phyloP scores from a whole-genome alignment of 768 basidiomycete genomes.

The Mycena sanguinolenta region DNA sequence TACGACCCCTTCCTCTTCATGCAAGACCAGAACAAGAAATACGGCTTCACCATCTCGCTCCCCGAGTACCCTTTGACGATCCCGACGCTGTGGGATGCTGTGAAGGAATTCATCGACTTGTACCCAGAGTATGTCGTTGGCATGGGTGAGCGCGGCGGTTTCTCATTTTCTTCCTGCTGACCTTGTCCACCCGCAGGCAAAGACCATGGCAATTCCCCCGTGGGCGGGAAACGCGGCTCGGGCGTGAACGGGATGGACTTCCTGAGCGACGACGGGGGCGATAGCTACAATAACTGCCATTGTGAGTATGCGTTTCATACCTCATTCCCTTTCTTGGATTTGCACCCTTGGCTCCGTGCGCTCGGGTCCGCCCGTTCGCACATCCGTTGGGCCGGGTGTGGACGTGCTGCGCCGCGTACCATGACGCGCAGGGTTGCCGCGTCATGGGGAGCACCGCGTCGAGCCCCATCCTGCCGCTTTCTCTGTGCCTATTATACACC shows the following conservation, averaged over 20 bases:
- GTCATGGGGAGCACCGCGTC: no score
- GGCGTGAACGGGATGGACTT: constrained; percentile 62
- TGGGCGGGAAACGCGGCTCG: background rate
- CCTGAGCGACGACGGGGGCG: constrained; percentile 53
- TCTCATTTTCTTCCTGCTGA: no score
- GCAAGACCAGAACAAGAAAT: constrained; percentile 66
- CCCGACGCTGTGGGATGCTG: constrained; percentile 68
- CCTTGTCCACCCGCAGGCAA: no score
- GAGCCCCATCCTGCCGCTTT: background rate
- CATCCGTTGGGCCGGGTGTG: no score
- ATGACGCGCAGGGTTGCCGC: no score
- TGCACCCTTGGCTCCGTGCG: no score
- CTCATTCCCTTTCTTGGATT: no score
- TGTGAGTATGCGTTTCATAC: no score
- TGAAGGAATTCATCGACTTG: constrained; percentile 61
- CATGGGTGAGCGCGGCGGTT: no score
- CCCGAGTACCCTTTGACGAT: constrained; percentile 71
- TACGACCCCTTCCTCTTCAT: constrained; percentile 69
- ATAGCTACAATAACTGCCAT: constrained; percentile 70
- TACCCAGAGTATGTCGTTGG: constrained; percentile 60
- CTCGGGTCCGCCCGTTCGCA: no score
- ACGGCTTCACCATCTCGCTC: constrained; percentile 71
- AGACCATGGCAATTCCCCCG: no score
- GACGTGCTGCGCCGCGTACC: no score
- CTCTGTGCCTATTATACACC: background rate